phyloP scores from a whole-genome alignment of 495 filamentous ascomycete genomes.

The Penicillium robsamsonii region DNA sequence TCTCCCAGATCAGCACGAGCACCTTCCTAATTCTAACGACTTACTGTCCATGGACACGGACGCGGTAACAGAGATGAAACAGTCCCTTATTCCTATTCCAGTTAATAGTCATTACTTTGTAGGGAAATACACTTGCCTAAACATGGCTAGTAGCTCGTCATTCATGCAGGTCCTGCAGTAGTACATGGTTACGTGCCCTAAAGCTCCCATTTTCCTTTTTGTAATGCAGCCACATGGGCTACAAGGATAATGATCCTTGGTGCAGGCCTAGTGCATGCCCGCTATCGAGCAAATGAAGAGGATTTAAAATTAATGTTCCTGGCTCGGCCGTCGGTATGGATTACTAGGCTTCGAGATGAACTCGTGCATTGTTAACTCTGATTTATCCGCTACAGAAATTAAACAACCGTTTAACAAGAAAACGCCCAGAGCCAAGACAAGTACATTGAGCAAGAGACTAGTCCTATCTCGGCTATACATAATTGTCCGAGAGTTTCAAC shows the following conservation, averaged over 20 bases:
- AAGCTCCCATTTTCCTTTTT: constrained; percentile 3
- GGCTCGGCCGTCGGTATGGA: background rate
- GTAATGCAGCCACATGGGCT: constrained; percentile 8
- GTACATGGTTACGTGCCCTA: constrained; percentile 5
- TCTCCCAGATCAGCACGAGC: background rate
- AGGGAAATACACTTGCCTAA: background rate
- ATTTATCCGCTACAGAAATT: too few species aligned
- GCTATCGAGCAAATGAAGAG: background rate
- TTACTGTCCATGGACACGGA: background rate
- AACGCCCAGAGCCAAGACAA: background rate
- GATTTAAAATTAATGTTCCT: background rate
- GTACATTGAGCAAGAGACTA: background rate
- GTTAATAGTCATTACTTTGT: background rate
- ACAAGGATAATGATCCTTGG: constrained; percentile 4
- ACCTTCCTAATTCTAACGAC: constrained; percentile 1
- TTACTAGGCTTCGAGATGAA: background rate
- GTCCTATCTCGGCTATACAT: background rate
- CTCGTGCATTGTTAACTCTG: background rate
- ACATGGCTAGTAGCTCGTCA: background rate
- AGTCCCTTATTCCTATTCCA: background rate
- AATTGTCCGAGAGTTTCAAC: background rate
- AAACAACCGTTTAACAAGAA: too few species aligned
- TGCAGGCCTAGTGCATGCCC: background rate
- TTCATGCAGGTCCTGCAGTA: constrained; percentile 8
- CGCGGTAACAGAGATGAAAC: constrained; percentile 2